Conservation (phyloP, 2,329 filamentous ascomycete species). For the Colletotrichum eleusines region DNA sequence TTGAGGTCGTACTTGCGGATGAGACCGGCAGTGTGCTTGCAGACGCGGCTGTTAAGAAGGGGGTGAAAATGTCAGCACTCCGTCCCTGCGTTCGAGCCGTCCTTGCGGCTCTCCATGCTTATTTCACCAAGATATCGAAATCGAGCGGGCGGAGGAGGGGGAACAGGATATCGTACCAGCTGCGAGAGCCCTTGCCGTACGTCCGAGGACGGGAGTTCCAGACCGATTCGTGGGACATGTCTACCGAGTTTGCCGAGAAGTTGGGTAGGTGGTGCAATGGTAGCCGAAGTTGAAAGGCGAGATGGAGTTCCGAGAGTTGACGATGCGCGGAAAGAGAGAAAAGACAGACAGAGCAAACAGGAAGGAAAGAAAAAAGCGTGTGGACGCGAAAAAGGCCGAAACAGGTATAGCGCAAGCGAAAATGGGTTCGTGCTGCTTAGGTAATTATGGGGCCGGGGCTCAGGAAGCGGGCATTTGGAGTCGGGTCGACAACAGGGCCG, state of each 20-base stretch:
- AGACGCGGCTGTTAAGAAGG: conserved; percentile 66
- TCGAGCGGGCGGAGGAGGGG: not conserved
- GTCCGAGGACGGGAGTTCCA: conserved; percentile 98
- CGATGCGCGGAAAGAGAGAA: not conserved
- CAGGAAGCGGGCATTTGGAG: too few species aligned
- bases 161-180: conserved; percentile 75
- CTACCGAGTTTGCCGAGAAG: conserved; percentile 58
- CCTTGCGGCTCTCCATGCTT: not conserved
- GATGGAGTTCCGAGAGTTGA: conserved; percentile 29
- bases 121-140: not conserved
- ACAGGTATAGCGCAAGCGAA: too few species aligned
- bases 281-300: too few species aligned
- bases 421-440: too few species aligned
- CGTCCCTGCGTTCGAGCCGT: not conserved
- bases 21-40: conserved; percentile 97
- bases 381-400: too few species aligned
- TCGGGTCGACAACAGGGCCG: too few species aligned
- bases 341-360: too few species aligned
- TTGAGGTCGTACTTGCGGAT: conserved; percentile 99
- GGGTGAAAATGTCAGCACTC: conserved; percentile 49
- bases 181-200: conserved; percentile 96
- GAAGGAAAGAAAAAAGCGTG: too few species aligned
- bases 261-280: conserved; percentile 44
- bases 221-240: conserved; percentile 80
- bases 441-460: too few species aligned